phyloP scores from a whole-genome alignment of 441 rosid species.

The Gossypium davidsonii region DNA sequence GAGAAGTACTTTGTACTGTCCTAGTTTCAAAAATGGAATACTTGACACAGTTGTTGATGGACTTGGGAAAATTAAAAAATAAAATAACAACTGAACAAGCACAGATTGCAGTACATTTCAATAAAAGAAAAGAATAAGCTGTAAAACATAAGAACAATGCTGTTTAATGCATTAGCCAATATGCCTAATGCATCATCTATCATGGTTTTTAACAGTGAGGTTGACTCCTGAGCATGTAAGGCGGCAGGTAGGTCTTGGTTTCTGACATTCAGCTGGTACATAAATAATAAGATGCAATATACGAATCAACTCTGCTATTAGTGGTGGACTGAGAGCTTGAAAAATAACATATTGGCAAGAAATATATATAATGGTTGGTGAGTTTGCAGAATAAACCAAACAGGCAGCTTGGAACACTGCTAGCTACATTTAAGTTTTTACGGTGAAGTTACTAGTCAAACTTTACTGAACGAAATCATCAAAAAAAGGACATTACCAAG shows the following conservation, averaged over 20 bases:
- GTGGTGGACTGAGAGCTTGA: conserved; percentile 12
- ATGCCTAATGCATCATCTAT: background rate
- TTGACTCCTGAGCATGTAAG: conserved; percentile 28
- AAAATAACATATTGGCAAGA: background rate
- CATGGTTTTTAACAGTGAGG: background rate
- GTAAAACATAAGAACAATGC: background rate
- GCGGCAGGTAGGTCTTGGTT: conserved; percentile 33
- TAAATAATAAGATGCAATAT: conserved; percentile 15
- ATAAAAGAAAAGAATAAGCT: conserved; percentile 14
- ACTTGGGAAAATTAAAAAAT: background rate
- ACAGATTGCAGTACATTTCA: background rate
- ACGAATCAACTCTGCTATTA: conserved; percentile 3
- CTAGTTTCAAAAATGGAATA: conserved; percentile 24
- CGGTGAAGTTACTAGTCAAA: too few relatives aligned
- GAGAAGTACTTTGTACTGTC: conserved; percentile 40
- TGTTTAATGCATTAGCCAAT: background rate
- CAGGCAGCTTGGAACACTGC: too few relatives aligned
- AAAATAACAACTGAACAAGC: background rate
- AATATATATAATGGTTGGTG: too few relatives aligned
- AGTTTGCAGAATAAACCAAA: too few relatives aligned
- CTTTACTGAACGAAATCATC: too few relatives aligned
- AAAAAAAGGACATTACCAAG: too few relatives aligned
- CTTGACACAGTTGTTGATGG: conserved; percentile 2
- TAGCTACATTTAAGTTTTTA: too few relatives aligned
- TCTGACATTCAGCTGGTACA: conserved; percentile 30